Evolutionary conservation across 2,329 filamentous ascomycete species (phyloP).

Genomic region (Teratosphaeriaceae sp.): DNA sequence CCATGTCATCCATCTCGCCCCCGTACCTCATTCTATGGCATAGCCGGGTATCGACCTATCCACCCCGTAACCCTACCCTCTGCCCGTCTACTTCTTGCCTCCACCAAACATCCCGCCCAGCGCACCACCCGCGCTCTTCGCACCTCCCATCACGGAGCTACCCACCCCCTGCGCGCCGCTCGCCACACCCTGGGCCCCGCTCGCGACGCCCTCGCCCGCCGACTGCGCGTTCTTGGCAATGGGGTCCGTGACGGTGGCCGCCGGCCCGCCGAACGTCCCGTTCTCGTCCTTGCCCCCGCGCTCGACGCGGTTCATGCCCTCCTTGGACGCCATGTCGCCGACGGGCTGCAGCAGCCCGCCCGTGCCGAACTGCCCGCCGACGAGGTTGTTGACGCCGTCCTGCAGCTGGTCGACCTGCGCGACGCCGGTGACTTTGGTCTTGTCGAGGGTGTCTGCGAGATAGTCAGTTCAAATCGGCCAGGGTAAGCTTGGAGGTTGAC

Average conservation of each 20-base stretch:
- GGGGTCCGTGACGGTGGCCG: constrained; percentile 29
- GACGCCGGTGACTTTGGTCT: constrained; percentile 63
- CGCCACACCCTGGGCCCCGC: constrained; percentile 20
- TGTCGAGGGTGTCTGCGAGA: constrained; percentile 54
- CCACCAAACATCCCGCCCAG: constrained; percentile 25
- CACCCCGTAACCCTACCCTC: too few relatives aligned
- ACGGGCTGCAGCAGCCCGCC: constrained; percentile 60
- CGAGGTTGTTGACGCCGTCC: constrained; percentile 58
- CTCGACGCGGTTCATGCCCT: constrained; percentile 61
- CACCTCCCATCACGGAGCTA: constrained; percentile 17
- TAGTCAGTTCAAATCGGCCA: constrained; percentile 8
- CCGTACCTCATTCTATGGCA: too few relatives aligned
- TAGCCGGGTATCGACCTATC: too few relatives aligned
- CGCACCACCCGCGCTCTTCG: constrained; percentile 1
- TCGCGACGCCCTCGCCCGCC: constrained; percentile 20
- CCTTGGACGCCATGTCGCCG: constrained; percentile 56
- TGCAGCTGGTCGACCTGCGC: constrained; percentile 62
- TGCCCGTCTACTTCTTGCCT: constrained; percentile 27
- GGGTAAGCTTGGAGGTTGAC: constrained; percentile 13
- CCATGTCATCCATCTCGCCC: too few relatives aligned
- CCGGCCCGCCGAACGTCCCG: constrained; percentile 42
- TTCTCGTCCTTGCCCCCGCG: constrained; percentile 57
- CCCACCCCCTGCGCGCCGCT: constrained; percentile 28
- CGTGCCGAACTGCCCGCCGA: constrained; percentile 58
- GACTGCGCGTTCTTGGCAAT: constrained; percentile 23